phyloP scores from a whole-genome alignment of 495 filamentous ascomycete genomes.

The Mytilinidion resinicola region DNA sequence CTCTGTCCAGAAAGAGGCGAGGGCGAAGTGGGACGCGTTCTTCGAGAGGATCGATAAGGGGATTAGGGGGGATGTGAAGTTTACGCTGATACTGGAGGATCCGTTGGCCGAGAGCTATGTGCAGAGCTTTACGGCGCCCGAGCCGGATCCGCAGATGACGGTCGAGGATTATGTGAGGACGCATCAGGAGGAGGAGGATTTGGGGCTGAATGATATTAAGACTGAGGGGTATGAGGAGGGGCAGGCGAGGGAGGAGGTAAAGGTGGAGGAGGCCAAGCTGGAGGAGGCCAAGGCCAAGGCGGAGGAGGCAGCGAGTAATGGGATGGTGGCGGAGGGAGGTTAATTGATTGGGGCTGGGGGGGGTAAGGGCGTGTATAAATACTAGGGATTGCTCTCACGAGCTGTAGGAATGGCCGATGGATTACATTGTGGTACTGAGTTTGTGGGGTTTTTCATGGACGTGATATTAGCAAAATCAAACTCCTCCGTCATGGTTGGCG shows the following conservation, averaged over 20 bases:
- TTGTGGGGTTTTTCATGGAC: too few relatives aligned
- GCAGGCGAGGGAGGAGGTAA: constrained; percentile 33
- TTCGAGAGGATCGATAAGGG: constrained; percentile 69
- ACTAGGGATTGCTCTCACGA: too few relatives aligned
- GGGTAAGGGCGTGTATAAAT: too few relatives aligned
- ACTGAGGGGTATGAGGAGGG: constrained; percentile 71
- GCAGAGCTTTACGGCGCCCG: constrained; percentile 69
- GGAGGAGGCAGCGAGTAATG: too few relatives aligned
- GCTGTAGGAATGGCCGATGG: too few relatives aligned
- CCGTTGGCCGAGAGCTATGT: constrained; percentile 89
- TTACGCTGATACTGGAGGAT: constrained; percentile 80
- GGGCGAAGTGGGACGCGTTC: constrained; percentile 70
- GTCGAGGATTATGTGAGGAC: constrained; percentile 83
- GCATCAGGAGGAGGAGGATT: constrained; percentile 81
- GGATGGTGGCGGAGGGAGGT: too few relatives aligned
- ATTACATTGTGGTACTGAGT: too few relatives aligned
- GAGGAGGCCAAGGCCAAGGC: too few relatives aligned
- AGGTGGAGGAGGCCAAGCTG: background rate
- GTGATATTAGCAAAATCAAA: too few relatives aligned
- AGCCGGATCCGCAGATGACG: constrained; percentile 71
- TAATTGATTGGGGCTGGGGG: too few relatives aligned
- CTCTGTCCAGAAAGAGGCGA: constrained; percentile 57
- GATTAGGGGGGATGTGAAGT: constrained; percentile 74
- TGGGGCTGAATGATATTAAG: constrained; percentile 89
- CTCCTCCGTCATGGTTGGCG: too few relatives aligned